Conservation (phyloP, 495 filamentous ascomycete species). For the Wilcoxina mikolae region DNA sequence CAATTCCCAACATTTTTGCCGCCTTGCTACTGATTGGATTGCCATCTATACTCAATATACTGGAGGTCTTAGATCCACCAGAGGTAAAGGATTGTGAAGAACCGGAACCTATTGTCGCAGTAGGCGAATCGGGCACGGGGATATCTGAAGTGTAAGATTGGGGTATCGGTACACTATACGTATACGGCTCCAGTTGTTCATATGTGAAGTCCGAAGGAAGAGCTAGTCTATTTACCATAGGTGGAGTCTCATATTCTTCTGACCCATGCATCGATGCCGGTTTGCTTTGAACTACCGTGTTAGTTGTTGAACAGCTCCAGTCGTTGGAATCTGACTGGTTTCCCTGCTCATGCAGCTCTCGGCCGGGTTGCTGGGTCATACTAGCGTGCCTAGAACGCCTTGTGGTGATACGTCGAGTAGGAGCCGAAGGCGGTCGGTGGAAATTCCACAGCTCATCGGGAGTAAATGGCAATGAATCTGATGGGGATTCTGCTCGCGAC, state of each 20-base stretch:
- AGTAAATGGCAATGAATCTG: not conserved
- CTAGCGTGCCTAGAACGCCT: not conserved
- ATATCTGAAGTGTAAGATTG: not conserved
- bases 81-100: not conserved
- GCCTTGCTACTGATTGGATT: slow-evolving; percentile 5
- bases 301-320: no score
- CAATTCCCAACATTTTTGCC: slow-evolving; percentile 20
- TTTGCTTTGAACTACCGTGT: no score
- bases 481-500: not conserved
- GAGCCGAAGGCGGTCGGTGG: not conserved
- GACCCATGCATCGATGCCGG: no score
- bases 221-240: no score
- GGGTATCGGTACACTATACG: not conserved
- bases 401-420: not conserved
- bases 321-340: not conserved
- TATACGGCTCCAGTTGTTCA: not conserved
- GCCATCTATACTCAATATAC: not conserved
- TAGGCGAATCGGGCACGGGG: not conserved
- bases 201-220: not conserved
- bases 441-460: slow-evolving; percentile 6
- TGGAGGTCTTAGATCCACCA: not conserved
- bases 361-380: not conserved
- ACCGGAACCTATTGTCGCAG: not conserved
- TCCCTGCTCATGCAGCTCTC: not conserved
- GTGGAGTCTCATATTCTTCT: no score